Conservation (phyloP, 2,329 filamentous ascomycete genomes). For the Geosmithia putterillii region DNA sequence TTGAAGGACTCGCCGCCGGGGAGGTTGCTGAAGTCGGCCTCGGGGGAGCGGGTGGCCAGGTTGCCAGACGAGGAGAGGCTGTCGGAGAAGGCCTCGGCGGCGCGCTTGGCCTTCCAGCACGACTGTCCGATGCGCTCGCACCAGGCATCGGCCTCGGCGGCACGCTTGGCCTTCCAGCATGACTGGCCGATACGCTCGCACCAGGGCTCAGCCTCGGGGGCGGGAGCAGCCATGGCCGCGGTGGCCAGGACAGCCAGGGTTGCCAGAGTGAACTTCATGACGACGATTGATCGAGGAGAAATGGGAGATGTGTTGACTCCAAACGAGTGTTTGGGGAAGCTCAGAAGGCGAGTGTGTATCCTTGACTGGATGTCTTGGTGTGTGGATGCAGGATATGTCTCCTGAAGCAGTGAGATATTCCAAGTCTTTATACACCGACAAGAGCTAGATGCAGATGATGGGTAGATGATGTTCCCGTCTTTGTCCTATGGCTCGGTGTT, state of each 20-base stretch:
- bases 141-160: constrained; percentile 14
- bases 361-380: too few relatives aligned
- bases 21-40: constrained; percentile 16
- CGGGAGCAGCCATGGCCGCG: constrained; percentile 3
- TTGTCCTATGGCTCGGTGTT: not conserved
- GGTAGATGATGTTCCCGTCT: not conserved
- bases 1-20: constrained; percentile 21
- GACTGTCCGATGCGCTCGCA: constrained; percentile 22
- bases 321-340: too few relatives aligned
- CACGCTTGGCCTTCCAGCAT: constrained; percentile 9
- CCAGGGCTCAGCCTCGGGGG: not conserved
- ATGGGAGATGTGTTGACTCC: not conserved
- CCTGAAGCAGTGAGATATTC: too few relatives aligned
- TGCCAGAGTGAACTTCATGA: constrained; percentile 5
- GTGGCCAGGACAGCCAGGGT: constrained; percentile 4
- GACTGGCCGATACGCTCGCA: constrained; percentile 10
- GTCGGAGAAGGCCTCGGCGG: too few relatives aligned
- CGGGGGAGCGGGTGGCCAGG: constrained; percentile 12
- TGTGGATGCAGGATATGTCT: too few relatives aligned
- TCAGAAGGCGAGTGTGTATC: too few relatives aligned
- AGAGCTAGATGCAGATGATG: not conserved
- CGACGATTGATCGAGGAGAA: not conserved
- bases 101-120: constrained; percentile 22
- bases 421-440: too few relatives aligned
- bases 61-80: constrained; percentile 10